Evolutionary conservation across 2,329 filamentous ascomycete species (phyloP).

Genomic region (Dactylellina cionopaga): DNA sequence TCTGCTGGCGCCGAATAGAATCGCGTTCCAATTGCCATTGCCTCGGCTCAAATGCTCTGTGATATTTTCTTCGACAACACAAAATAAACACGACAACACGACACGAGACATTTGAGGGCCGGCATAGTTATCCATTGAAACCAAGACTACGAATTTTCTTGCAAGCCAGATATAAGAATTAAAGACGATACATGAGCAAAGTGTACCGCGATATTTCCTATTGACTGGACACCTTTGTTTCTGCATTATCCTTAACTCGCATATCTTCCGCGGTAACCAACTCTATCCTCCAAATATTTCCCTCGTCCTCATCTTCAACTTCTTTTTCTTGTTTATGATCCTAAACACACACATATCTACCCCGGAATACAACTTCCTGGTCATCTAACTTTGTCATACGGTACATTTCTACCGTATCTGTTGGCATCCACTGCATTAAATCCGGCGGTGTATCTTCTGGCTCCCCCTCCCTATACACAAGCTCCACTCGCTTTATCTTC

Average conservation of each 20-base stretch:
- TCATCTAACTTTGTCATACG: not conserved
- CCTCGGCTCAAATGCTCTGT: slow-evolving; percentile 37
- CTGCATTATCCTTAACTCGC: too few species aligned
- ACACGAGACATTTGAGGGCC: not conserved
- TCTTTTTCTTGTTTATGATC: slow-evolving; percentile 1
- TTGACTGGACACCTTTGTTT: too few species aligned
- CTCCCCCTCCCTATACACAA: too few species aligned
- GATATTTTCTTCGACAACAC: slow-evolving; percentile 23
- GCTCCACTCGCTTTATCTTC: too few species aligned
- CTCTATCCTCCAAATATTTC: not conserved
- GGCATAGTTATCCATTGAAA: not conserved
- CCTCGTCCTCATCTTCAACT: not conserved
- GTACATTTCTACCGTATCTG: too few species aligned
- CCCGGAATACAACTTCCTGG: not conserved
- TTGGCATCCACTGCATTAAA: too few species aligned
- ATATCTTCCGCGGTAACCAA: not conserved
- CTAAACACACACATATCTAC: slow-evolving; percentile 4
- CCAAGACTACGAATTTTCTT: not conserved
- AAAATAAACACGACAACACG: too few species aligned
- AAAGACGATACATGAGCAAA: too few species aligned
- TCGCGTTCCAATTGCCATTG: slow-evolving; percentile 41
- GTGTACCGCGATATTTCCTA: too few species aligned
- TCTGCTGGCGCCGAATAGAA: slow-evolving; percentile 34
- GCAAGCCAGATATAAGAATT: not conserved
- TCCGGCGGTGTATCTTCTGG: too few species aligned